phyloP scores from a whole-genome alignment of 1,139 yeast genomes.

The Geotrichum citri-aurantii region DNA sequence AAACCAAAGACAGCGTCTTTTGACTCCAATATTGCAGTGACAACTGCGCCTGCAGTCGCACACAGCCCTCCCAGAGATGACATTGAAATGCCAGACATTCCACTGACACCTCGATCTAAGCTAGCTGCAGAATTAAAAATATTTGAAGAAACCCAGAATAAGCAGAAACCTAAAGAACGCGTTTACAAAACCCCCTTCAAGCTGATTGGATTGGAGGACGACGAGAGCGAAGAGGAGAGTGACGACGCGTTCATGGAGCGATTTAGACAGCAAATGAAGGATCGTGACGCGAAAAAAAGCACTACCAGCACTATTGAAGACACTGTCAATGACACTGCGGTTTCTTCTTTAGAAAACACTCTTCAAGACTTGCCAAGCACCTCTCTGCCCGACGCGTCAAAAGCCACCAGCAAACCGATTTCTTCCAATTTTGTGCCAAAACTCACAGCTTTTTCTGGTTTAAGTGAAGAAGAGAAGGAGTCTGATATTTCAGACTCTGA shows the following conservation, averaged over 20 bases:
- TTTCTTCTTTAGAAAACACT: not conserved
- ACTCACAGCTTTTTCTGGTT: not conserved
- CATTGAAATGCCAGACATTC: not conserved
- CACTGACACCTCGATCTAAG: conserved; percentile 9
- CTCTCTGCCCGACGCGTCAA: not conserved
- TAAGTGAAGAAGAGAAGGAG: not conserved
- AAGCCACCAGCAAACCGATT: not conserved
- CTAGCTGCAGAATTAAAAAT: not conserved
- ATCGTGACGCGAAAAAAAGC: not conserved
- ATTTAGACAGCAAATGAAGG: conserved; percentile 3
- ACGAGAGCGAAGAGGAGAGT: conserved; percentile 7
- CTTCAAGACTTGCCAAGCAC: not conserved
- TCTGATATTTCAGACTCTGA: conserved; percentile 3
- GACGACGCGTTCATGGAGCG: conserved; percentile 14
- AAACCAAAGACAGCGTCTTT: not conserved
- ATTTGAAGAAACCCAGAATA: conserved; percentile 1
- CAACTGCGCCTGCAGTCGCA: not conserved
- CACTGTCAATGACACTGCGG: not conserved
- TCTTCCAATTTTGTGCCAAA: not conserved
- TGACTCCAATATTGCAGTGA: not conserved
- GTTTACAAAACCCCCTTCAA: not conserved
- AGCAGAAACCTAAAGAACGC: not conserved
- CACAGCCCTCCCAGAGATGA: not conserved
- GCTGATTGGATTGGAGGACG: not conserved
- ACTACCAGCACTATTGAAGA: not conserved